phyloP scores from a whole-genome alignment of 371 early-diverging fungal species.

The Syncephalis fuscata region DNA sequence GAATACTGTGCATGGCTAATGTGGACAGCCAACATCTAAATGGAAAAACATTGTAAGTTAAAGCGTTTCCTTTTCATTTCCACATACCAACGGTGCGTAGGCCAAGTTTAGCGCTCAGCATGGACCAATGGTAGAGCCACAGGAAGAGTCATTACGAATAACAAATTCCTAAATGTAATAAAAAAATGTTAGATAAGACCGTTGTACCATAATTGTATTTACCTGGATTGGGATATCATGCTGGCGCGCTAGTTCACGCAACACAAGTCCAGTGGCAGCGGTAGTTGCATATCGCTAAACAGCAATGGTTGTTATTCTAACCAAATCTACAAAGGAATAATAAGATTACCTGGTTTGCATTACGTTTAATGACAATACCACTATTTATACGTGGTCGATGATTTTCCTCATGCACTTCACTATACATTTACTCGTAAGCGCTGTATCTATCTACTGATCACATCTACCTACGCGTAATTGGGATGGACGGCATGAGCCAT shows the following conservation, averaged over 20 bases:
- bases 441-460: background rate
- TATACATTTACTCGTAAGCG: conserved; percentile 5
- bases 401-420: conserved; percentile 74
- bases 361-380: conserved; percentile 90
- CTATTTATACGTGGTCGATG: conserved; percentile 85
- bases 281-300: conserved; percentile 92
- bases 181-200: no score
- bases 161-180: conserved; percentile 48
- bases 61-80: background rate
- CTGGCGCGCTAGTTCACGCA: conserved; percentile 62
- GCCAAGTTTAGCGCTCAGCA: conserved; percentile 88
- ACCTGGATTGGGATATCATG: conserved; percentile 71
- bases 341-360: conserved; percentile 84
- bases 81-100: conserved; percentile 74
- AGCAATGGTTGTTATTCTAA: conserved; percentile 18
- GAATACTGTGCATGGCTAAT: conserved; percentile 93
- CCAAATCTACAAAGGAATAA: no score
- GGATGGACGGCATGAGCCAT: conserved; percentile 91
- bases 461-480: conserved; percentile 39
- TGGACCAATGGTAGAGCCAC: conserved; percentile 94
- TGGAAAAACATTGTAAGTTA: background rate
- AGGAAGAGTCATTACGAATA: conserved; percentile 85
- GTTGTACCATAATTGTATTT: no score
- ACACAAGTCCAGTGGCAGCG: conserved; percentile 58
- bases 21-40: conserved; percentile 88